A percentile compares a stretch with the other conserved stretches of the same genome.
Conservation (phyloP, 192 early-diverging fungal genomes). For the Coemansia sp. region DNA sequence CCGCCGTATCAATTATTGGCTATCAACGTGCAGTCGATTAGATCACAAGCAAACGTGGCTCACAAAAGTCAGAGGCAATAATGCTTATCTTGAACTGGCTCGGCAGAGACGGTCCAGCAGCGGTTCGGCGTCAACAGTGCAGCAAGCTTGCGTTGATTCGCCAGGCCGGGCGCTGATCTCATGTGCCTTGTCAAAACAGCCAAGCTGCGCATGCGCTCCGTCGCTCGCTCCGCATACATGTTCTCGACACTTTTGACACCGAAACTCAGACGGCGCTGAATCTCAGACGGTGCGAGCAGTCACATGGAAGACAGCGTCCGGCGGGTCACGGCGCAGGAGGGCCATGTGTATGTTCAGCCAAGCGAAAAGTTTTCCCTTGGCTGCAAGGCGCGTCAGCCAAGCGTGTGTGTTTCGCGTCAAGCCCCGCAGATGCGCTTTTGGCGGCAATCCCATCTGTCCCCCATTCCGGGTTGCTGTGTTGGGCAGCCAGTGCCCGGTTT, state of each 20-base stretch:
- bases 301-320: neutral
- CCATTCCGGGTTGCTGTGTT: constrained; percentile 8
- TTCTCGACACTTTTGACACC: neutral
- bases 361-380: neutral
- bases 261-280: neutral
- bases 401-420: constrained; percentile 13
- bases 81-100: neutral
- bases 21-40: neutral
- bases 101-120: constrained; percentile 24
- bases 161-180: constrained; percentile 8
- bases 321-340: neutral
- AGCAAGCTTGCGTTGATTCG: constrained; percentile 6
- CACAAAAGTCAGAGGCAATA: neutral
- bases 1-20: neutral
- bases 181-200: neutral
- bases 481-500: constrained; percentile 2
- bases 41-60: neutral
- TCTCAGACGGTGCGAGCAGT: neutral
- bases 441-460: constrained; percentile 13
- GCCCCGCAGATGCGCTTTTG: neutral
- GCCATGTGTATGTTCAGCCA: constrained; percentile 3
- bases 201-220: neutral
- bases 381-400: neutral
- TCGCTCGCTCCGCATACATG: neutral
- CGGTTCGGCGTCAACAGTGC: constrained; percentile 12